A percentile compares a stretch with the other conserved stretches of the same genome.
Evolutionary conservation across 2,329 filamentous ascomycete genomes (phyloP).

Genomic region (Neonectria sp.): DNA sequence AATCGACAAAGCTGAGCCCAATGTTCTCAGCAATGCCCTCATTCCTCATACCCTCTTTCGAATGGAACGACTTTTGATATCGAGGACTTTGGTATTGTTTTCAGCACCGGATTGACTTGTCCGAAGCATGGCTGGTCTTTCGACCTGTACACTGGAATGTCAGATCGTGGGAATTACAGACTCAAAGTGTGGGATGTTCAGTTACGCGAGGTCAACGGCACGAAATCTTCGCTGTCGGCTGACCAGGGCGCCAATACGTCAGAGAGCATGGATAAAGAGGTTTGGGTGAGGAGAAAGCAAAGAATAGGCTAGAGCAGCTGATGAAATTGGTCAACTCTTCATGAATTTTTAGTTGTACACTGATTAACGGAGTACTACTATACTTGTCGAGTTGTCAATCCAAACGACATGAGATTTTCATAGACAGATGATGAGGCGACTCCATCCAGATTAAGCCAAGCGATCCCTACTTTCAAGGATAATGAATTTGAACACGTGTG

Average conservation of each 20-base stretch:
- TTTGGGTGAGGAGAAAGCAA: slow-evolving; percentile 62
- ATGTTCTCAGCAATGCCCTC: slow-evolving; percentile 71
- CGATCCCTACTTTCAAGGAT: no score
- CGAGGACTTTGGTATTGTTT: slow-evolving; percentile 77
- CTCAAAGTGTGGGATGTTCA: slow-evolving; percentile 77
- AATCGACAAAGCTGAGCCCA: not conserved
- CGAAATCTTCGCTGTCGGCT: accelerated
- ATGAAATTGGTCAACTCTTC: not conserved
- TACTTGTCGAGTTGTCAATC: no score
- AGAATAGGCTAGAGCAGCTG: slow-evolving; percentile 49
- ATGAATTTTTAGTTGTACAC: not conserved
- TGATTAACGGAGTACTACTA: no score
- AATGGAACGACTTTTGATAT: slow-evolving; percentile 77
- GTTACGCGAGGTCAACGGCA: slow-evolving; percentile 54
- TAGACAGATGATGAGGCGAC: no score
- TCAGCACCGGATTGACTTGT: slow-evolving; percentile 76
- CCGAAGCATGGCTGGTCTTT: slow-evolving; percentile 82
- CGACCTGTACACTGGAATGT: slow-evolving; percentile 74
- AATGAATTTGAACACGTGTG: no score
- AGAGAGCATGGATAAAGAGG: slow-evolving; percentile 48
- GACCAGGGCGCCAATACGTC: not conserved
- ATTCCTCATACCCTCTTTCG: slow-evolving; percentile 77
- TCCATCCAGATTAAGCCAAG: no score
- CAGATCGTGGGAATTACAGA: slow-evolving; percentile 74
- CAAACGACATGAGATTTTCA: no score